Conservation (phyloP, 768 basidiomycete species). For the Daedaleopsis nitida region DNA sequence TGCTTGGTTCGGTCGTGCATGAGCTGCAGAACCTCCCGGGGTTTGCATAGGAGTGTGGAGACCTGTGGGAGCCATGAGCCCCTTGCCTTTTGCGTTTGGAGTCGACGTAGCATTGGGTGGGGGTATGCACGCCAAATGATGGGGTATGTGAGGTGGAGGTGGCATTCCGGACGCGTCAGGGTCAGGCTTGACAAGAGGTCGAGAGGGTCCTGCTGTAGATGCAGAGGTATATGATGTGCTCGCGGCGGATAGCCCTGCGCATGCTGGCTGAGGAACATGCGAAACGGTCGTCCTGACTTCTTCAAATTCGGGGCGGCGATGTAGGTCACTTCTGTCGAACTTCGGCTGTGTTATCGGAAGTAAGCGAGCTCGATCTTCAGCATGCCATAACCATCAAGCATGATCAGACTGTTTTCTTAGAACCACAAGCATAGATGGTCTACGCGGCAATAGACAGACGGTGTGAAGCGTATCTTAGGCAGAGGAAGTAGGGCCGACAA, state of each 20-base stretch:
- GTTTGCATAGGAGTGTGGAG: slow-evolving; percentile 40
- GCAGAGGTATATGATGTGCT: slow-evolving; percentile 3
- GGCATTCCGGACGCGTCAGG: slow-evolving; percentile 11
- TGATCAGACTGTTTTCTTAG: too few species aligned
- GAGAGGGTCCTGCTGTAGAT: slow-evolving; percentile 2
- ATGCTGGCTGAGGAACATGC: neutral
- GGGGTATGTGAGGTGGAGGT: slow-evolving; percentile 40
- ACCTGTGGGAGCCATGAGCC: slow-evolving; percentile 15
- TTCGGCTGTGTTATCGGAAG: slow-evolving; percentile 47
- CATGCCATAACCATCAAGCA: too few species aligned
- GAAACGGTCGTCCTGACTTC: slow-evolving; percentile 40
- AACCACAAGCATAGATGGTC: too few species aligned
- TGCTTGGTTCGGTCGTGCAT: neutral
- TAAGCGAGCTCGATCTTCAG: neutral
- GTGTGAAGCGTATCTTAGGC: too few species aligned
- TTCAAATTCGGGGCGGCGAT: slow-evolving; percentile 72
- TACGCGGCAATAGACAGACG: too few species aligned
- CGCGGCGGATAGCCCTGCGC: slow-evolving; percentile 11
- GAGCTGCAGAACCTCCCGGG: slow-evolving; percentile 27
- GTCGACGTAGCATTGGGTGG: slow-evolving; percentile 14
- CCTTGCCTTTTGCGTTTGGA: slow-evolving; percentile 16
- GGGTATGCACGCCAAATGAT: neutral
- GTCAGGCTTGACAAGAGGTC: slow-evolving; percentile 16
- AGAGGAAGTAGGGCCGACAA: neutral
- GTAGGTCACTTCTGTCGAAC: slow-evolving; percentile 65